These are phyloP conservation scores for Epichloe glyceriae DNA, from an alignment of 2,329 filamentous ascomycete species.

Conservation along the genomic window DNA sequence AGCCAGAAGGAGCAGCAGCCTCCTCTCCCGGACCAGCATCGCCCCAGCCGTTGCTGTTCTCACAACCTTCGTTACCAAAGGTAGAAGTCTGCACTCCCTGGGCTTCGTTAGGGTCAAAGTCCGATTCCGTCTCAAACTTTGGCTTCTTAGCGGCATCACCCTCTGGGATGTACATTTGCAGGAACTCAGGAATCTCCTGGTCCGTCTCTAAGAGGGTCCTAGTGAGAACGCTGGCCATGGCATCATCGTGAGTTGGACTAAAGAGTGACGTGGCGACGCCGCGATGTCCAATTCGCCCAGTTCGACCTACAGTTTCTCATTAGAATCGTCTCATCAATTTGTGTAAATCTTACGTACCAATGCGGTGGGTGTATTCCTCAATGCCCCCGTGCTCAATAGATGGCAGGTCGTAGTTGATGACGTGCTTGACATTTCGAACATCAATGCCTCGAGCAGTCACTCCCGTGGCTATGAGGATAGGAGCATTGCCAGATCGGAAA, in stretches of 20 bases:
- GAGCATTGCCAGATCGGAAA: slow-evolving; percentile 62
- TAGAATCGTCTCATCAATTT: neutral
- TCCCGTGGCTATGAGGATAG: slow-evolving; percentile 77
- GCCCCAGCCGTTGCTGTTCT: slow-evolving; percentile 6
- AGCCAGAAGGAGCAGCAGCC: slow-evolving; percentile 6
- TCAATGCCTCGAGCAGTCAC: slow-evolving; percentile 83
- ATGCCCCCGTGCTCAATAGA: slow-evolving; percentile 67
- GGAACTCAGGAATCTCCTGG: slow-evolving; percentile 72
- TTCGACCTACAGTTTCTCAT: slow-evolving; percentile 49
- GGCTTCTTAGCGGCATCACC: slow-evolving; percentile 32
- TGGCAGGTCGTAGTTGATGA: slow-evolving; percentile 89
- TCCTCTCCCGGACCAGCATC: neutral
- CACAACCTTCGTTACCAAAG: slow-evolving; percentile 7
- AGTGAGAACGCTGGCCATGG: slow-evolving; percentile 60
- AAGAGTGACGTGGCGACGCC: slow-evolving; percentile 86
- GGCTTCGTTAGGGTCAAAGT: slow-evolving; percentile 30
- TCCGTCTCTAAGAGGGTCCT: slow-evolving; percentile 71
- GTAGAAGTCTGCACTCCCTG: neutral
- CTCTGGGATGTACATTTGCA: slow-evolving; percentile 50
- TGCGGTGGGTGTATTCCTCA: slow-evolving; percentile 86
- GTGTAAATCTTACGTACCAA: slow-evolving; percentile 45
- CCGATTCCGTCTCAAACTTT: slow-evolving; percentile 43
- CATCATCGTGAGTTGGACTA: slow-evolving; percentile 56
- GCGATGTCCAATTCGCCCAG: slow-evolving; percentile 79
- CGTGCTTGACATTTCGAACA: slow-evolving; percentile 72